phyloP scores from a whole-genome alignment of 768 basidiomycete species.

The Psilocybe sp. region DNA sequence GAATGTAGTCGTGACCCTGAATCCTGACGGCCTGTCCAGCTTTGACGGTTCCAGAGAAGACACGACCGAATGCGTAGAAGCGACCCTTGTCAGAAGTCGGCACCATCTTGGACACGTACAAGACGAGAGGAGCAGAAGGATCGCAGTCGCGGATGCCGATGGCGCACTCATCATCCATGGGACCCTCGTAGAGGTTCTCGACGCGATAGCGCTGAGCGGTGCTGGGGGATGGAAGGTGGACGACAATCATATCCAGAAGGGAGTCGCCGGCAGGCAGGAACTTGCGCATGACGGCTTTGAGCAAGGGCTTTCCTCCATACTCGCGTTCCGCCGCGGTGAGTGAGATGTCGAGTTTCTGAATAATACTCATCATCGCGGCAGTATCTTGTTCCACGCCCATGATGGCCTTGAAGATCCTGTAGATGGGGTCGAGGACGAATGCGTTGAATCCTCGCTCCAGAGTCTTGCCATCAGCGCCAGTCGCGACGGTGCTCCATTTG shows the following conservation, averaged over 20 bases:
- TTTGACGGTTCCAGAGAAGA: conserved; percentile 97
- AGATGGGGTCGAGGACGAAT: conserved; percentile 99
- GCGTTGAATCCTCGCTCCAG: conserved; percentile 98
- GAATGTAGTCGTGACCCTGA: conserved; percentile 97
- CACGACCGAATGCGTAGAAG: conserved; percentile 99
- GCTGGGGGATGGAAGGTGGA: conserved; percentile 95
- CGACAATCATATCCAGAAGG: conserved; percentile 99
- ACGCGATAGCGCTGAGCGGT: conserved; percentile 99
- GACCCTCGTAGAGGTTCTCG: conserved; percentile 99
- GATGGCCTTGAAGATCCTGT: conserved; percentile 95
- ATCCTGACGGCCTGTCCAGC: conserved; percentile 98
- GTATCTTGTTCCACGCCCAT: conserved; percentile 99
- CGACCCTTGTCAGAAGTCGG: conserved; percentile 99
- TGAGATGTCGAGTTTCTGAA: conserved; percentile 95
- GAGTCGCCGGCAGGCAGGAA: conserved; percentile 99
- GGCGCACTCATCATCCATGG: conserved; percentile 99
- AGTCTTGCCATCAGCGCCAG: conserved; percentile 78
- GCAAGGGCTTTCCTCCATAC: conserved; percentile 90
- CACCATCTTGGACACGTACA: conserved; percentile 99
- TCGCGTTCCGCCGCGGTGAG: conserved; percentile 87
- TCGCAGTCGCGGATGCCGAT: conserved; percentile 98
- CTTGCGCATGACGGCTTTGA: conserved; percentile 98
- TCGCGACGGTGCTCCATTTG: conserved; percentile 88
- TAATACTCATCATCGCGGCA: conserved; percentile 57
- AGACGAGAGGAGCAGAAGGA: conserved; percentile 91